Evolutionary conservation across 805 yeast genomes (phyloP), one percentile per base, ranked within the genome.

Genomic region (Lachancea mirantina): DNA sequence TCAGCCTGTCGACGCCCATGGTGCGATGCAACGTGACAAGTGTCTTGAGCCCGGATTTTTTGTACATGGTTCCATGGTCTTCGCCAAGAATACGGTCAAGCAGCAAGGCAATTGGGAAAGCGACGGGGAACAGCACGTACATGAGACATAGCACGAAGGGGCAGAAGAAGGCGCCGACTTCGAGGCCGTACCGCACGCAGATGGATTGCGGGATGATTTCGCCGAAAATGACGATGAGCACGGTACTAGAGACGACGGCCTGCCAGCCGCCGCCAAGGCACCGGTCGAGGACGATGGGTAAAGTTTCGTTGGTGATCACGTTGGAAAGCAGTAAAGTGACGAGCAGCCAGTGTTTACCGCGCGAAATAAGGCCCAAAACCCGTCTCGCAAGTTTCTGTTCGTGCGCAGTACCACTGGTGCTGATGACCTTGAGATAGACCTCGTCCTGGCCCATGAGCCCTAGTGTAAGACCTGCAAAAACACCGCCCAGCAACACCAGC

Each of bases 381-480:
- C 72, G 78, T 14, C 63, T 57, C 8, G 96, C 92, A 43, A 76
- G 69, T 32, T 62, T 67, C 22, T 79, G 71, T 55, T 89, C 96
- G 5, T 52, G 44, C 2, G 67, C 56, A 9, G 79, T 77, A n/a
- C 98, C 97, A n/a, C 87, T 75, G 28, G 81, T 75, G 34, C 87
- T 78, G 40, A 89, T 80, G 8, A 89, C 98, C 58, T 84, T 89
- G 40, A 89, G 67, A 49, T 88, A 84, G 15, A 89, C 89, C 58
- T 89, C 97, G 57, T 89, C 97, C 59, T 89, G 97, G 45, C 97
- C 97, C 98, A 89, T 89, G 8, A 89, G 70, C 2, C 92, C 97
- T 30, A 89, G 65, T n/a, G 98, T 92, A 26, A 89, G 67, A 6
- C 94, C 95, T 4, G 95, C 94, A 67, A 84, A 84, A n/a, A 82